Base-by-base conservation (phyloP, 2,329 filamentous ascomycete species). In the Fusarium pseudograminearum region DNA sequence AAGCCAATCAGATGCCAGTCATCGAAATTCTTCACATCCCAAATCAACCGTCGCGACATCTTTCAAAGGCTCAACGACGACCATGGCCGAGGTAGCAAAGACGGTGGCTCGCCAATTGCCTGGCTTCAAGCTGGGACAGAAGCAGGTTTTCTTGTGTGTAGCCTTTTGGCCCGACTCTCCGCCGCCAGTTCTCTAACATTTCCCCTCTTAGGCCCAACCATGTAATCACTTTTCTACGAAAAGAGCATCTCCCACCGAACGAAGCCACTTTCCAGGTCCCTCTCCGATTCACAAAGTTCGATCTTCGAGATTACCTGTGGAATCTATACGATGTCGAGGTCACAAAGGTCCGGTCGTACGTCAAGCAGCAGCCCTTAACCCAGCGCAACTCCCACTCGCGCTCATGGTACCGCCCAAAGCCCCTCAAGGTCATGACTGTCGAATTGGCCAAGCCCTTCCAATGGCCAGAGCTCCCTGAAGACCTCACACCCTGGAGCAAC, bases 261-360 rank as follows among this genome's bases (percentile, higher is more conserved):
- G 93, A 93, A 79, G 96, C 95, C 69, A 91, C 90, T 75, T 99
- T 99, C 88, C 86, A 91, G 76, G 95, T 98, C 33, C 96, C 96
- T 14, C 87, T 98, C 74, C 90, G 88, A 74, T 94, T 98, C 85
- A 97, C 93, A 85, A 99, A 99, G 83, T 91, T 98, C 80, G 96
- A 99, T 80, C 83, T 99, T 42, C 93, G 94, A 80, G 94, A 98
- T 83, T 99, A 98, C 84, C 90, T 99, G 67, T 92, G 89, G 83
- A 90, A 97, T 80, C 87, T 88, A 44, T 99, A 99, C 85, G 86
- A 87, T 65, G 90, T 98, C 66, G 86, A 90, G 69, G 88, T 91
- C 56, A 83, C 88, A 54, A 85, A 85, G 71, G 89, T 98, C 67
- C 92, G 95, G 66, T 94, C 92, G 55, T 95, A 77, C 63, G 88